Conservation (phyloP, 768 basidiomycete species). For the Tulasnella calospora region DNA sequence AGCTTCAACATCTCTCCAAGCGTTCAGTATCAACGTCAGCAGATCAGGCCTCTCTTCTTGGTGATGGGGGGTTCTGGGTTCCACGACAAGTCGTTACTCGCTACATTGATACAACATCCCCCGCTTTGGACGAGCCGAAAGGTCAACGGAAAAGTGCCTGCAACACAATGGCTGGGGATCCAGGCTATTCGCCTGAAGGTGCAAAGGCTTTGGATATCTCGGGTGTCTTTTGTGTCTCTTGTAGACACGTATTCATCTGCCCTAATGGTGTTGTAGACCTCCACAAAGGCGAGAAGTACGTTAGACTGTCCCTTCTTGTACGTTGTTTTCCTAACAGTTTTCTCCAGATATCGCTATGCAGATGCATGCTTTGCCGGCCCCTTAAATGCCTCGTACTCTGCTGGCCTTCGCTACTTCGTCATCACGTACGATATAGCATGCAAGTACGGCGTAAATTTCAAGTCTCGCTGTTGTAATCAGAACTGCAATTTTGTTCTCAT, state of each 20-base stretch:
- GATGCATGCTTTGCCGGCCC: not conserved
- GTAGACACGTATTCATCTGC: not conserved
- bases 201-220: not conserved
- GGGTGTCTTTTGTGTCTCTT: not conserved
- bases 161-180: not conserved
- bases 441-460: not conserved
- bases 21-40: not conserved
- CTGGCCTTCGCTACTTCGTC: not conserved
- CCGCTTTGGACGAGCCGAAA: not conserved
- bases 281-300: not conserved
- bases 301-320: not conserved
- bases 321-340: not conserved
- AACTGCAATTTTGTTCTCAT: not conserved
- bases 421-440: not conserved
- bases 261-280: not conserved
- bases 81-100: not conserved
- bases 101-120: not conserved
- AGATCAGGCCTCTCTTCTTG: not conserved
- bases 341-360: not conserved
- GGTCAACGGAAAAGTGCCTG: not conserved
- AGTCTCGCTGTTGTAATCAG: no score
- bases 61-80: not conserved
- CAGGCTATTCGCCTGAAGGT: not conserved
- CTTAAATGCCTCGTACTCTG: not conserved
- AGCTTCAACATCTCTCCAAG: not conserved